A percentile compares a stretch with the other conserved stretches of the same genome.
Evolutionary conservation across 2,329 filamentous ascomycete genomes (phyloP).

Genomic region (Fusarium kyushuense): DNA sequence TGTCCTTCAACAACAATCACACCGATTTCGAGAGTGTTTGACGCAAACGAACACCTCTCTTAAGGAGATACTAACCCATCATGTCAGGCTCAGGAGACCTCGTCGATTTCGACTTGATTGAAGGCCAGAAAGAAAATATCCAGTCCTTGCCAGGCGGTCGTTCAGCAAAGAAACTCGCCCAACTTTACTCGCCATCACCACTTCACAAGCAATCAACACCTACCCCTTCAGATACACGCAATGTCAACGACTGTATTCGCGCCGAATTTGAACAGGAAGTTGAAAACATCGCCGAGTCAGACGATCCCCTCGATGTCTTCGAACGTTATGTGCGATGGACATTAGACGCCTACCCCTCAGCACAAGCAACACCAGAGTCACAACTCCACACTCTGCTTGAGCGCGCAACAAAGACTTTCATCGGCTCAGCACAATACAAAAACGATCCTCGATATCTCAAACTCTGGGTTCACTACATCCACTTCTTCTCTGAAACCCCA

Average conservation of each 20-base stretch:
- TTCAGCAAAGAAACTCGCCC: conserved; percentile 88
- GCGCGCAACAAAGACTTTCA: conserved; percentile 90
- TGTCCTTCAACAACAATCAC: conserved; percentile 28
- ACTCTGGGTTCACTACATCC: conserved; percentile 94
- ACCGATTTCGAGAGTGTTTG: conserved; percentile 29
- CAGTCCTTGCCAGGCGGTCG: conserved; percentile 88
- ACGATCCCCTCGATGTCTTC: conserved; percentile 95
- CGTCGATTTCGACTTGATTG: conserved; percentile 90
- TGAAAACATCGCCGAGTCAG: conserved; percentile 81
- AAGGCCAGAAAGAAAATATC: conserved; percentile 98
- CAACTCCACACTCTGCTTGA: conserved; percentile 90
- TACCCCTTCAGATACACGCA: conserved; percentile 78
- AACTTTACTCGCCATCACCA: conserved; percentile 78
- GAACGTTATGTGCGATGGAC: conserved; percentile 99
- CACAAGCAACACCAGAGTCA: conserved; percentile 92
- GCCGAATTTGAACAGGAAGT: conserved; percentile 90
- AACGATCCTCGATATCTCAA: conserved; percentile 95
- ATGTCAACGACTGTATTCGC: conserved; percentile 82
- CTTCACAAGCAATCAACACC: conserved; percentile 70
- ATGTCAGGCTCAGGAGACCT: conserved; percentile 66
- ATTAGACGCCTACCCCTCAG: conserved; percentile 91
- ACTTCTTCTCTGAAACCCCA: conserved; percentile 91
- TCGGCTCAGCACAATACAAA: conserved; percentile 87
- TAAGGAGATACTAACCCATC: conserved; percentile 47
- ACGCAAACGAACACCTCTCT: conserved; percentile 24